Base-by-base conservation (phyloP, 106 monocot genomes). In the Phalaenopsis aphrodite region DNA sequence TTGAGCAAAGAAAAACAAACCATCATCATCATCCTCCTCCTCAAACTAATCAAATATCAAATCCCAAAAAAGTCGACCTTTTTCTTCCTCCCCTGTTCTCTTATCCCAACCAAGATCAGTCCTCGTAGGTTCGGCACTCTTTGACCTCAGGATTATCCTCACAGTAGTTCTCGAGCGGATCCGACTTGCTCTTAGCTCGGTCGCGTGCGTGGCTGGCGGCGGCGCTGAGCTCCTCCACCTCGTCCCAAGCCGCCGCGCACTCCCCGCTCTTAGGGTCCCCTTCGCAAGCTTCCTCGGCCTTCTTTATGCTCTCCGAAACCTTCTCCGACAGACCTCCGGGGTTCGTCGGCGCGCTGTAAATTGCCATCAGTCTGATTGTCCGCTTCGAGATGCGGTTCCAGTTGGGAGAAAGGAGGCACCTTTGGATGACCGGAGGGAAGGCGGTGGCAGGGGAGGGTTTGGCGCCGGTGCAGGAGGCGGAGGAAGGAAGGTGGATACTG, bases 191-290 rank as follows among this genome's bases (percentile, higher is more conserved):
- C 89, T 98, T 94, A 77, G 85, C 78, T 81, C 89, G 90, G 56
- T 92, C 92, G 39, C 98, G 85, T 1, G 90, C 89, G 74, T 98
- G 94, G 88, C 94, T 98, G 1, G 98, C 98, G 16, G 98, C 90
- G 1, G 98, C 92, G 81, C 98, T 98, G 47, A 94, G 86, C 85
- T 98, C 98, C 87, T 98, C 98, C 37, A 98, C 98, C 83, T 98
- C 92, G 65, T 98, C 98, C 98, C 98, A 98, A 8, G 98, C 94
- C 7, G 98, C 94, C 16, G 84, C 92, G 78, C 97, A 94, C 89
- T 94, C 98, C 21, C 91, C 92, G 66, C 85, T 91, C 58, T 6
- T 78, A 16, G 79, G 37, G 81, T 98, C 83, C 17, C 66, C 94
- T 7, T 82, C 83, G 82, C 98, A 98, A 37, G 79, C 42, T 77